phyloP scores from a whole-genome alignment of 768 basidiomycete genomes.

The Trichaptum fuscoviolaceum region DNA sequence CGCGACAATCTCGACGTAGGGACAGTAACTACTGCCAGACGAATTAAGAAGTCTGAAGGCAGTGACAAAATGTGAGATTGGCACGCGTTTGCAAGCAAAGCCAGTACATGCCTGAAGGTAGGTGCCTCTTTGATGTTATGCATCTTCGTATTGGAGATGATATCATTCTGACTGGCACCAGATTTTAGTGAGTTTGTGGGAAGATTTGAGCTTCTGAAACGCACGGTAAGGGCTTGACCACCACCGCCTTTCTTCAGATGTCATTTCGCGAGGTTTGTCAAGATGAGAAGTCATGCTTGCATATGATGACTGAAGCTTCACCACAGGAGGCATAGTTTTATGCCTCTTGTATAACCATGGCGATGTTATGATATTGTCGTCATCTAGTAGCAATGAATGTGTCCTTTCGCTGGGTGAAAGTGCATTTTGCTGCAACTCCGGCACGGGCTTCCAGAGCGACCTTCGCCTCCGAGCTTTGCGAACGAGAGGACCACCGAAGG shows the following conservation, averaged over 20 bases:
- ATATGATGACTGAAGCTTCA: constrained; percentile 21
- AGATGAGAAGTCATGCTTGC: constrained; percentile 14
- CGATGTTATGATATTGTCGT: constrained; percentile 49
- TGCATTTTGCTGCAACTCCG: constrained; percentile 19
- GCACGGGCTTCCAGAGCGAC: constrained; percentile 14
- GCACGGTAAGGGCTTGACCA: constrained; percentile 76
- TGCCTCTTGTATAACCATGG: constrained; percentile 45
- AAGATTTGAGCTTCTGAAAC: constrained; percentile 14
- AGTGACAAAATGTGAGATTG: neutral
- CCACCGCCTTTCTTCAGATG: constrained; percentile 54
- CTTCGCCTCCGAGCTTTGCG: constrained; percentile 1
- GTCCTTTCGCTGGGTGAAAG: constrained; percentile 37
- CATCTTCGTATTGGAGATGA: constrained; percentile 59
- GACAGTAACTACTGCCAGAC: constrained; percentile 33
- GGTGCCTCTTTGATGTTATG: constrained; percentile 37
- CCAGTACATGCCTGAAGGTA: constrained; percentile 50
- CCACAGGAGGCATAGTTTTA: constrained; percentile 51
- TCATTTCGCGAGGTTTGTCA: constrained; percentile 54
- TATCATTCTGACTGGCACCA: constrained; percentile 61
- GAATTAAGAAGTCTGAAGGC: constrained; percentile 59
- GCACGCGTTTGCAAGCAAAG: neutral
- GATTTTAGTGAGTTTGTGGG: constrained; percentile 10
- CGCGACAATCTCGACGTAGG: constrained; percentile 21
- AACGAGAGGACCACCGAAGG: constrained; percentile 13
- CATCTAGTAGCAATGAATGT: constrained; percentile 58